Base-by-base conservation (phyloP, 78 protist genomes). In the Thecamonas trahens region DNA sequence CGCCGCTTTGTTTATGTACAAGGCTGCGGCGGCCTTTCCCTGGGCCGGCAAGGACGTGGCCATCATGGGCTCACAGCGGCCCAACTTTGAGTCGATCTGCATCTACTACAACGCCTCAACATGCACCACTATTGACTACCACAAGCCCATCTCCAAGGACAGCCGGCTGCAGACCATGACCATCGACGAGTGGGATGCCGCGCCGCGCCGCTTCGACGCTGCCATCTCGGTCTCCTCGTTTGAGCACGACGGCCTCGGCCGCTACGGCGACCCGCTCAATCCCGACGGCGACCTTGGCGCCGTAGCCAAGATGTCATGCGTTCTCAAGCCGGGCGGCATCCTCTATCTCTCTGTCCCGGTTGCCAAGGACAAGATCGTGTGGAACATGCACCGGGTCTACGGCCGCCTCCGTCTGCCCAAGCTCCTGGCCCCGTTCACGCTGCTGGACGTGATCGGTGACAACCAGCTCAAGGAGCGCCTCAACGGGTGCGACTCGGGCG, bases 191-290 rank as follows among this genome's bases (percentile, higher is more conserved):
- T 24, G 35, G 52, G n/a, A n/a, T n/a, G n/a, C n/a, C n/a, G n/a
- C n/a, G n/a, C n/a, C n/a, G n/a, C n/a, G n/a, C n/a, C 55, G 24
- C 38, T 37, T 62, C 38, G 65, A 73, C n/a, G 18, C 34, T 32
- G 61, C 37, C 34, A 5, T 61, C 53, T 1, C 62, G 20, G 11
- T 5, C 31, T 22, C 53, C 13, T 32, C 68, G 55, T 58, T 71
- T 24, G 77, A 77, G 6, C 83, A 77, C 70, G 83, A 77, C 57
- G 83, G 83, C 0, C 71, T 77, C 14, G 83, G 83, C 3, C 75
- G 83, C 32, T 77, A 77, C 63, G 83, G 83, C 52, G 83, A 77
- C 52, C 76, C 77, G 4, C 39, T 70, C 24, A 9, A 69, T 4
- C 77, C 77, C 5, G 17, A n/a, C n/a, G 83, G 63, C 55, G 83